Conservation (phyloP, 2,329 filamentous ascomycete genomes). For the Botrytis pseudocinerea region DNA sequence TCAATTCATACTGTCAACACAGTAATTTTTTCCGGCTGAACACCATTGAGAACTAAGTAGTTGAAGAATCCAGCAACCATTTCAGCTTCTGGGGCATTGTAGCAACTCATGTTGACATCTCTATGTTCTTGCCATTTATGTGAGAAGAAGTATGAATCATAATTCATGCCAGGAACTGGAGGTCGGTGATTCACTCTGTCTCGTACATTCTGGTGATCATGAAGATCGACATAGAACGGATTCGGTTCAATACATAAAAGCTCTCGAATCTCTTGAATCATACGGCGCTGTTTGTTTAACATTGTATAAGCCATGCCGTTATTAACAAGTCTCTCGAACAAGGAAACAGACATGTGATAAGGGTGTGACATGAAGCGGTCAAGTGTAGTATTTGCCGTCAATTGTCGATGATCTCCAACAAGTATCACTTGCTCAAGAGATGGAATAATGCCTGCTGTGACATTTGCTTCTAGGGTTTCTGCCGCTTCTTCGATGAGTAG, state of each 20-base stretch:
- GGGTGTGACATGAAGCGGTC: constrained; percentile 55
- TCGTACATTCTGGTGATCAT: constrained; percentile 59
- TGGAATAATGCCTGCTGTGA: constrained; percentile 60
- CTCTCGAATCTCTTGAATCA: constrained; percentile 67
- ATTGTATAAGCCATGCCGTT: constrained; percentile 57
- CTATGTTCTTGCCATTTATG: constrained; percentile 65
- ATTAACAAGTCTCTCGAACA: constrained; percentile 67
- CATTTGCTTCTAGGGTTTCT: constrained; percentile 55
- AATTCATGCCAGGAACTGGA: constrained; percentile 62
- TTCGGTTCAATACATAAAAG: constrained; percentile 47
- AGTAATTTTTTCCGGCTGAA: constrained; percentile 64
- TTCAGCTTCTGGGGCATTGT: constrained; percentile 69
- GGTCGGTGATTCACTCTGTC: constrained; percentile 52
- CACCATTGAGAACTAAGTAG: constrained; percentile 70
- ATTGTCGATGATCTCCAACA: constrained; percentile 69
- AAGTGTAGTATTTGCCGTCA: constrained; percentile 61
- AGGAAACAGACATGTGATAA: constrained; percentile 62
- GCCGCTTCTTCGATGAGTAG: constrained; percentile 71
- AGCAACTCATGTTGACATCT: constrained; percentile 64
- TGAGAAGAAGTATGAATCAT: constrained; percentile 61
- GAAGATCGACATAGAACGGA: constrained; percentile 61
- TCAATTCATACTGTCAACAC: constrained; percentile 59
- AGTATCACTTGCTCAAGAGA: constrained; percentile 65
- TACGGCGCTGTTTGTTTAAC: constrained; percentile 62
- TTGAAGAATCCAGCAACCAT: constrained; percentile 74